Conservation (phyloP, 345 rosid genomes). For the Murraya koenigii region DNA sequence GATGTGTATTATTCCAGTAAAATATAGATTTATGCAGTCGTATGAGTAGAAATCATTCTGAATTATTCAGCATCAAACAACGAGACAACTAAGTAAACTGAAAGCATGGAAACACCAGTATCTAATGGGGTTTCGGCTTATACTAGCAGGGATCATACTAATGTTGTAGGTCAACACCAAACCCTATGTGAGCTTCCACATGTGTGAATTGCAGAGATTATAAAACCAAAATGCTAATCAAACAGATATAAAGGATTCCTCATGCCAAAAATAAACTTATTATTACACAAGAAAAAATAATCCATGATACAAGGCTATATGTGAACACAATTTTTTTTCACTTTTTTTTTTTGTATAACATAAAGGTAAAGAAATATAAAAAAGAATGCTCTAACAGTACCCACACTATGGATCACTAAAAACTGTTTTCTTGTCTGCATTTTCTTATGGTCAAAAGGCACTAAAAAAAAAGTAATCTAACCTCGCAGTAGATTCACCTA, state of each 20-base stretch:
- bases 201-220: neutral
- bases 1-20: neutral
- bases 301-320: conserved; percentile 24
- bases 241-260: neutral
- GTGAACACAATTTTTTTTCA: conserved; percentile 23
- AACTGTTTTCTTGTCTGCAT: conserved; percentile 22
- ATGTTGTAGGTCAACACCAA: neutral
- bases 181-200: neutral
- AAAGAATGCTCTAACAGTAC: conserved; percentile 43
- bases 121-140: neutral
- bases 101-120: neutral
- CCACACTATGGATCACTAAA: conserved; percentile 27
- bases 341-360: conserved; percentile 20
- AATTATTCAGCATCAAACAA: neutral
- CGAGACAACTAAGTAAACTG: neutral
- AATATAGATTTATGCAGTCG: neutral
- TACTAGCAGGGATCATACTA: neutral
- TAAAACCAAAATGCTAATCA: neutral
- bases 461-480: conserved; percentile 15
- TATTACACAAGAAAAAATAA: conserved; percentile 11
- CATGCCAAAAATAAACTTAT: conserved; percentile 8
- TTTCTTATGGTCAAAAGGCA: conserved; percentile 13
- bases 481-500: conserved; percentile 8
- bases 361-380: conserved; percentile 15
- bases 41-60: neutral